A percentile compares a stretch with the other conserved stretches of the same genome.
Evolutionary conservation across 2,329 filamentous ascomycete genomes (phyloP).

Genomic region (Aspergillus melleus): DNA sequence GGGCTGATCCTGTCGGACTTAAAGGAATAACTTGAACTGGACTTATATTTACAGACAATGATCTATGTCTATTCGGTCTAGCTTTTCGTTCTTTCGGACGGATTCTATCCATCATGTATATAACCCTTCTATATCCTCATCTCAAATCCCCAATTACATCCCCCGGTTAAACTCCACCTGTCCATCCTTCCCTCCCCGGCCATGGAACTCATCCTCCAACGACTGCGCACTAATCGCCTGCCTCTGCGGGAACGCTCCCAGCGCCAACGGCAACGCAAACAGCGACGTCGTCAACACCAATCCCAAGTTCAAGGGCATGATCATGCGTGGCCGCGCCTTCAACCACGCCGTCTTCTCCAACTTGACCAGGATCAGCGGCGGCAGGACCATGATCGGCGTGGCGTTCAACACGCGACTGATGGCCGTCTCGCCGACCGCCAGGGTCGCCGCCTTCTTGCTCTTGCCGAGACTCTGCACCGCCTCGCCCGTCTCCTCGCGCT

Average conservation of each 20-base stretch:
- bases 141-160: conserved; percentile 56
- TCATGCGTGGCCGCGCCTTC: conserved; percentile 71
- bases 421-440: conserved; percentile 92
- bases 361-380: conserved; percentile 79
- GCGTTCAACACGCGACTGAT: conserved; percentile 89
- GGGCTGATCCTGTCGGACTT: too few relatives aligned
- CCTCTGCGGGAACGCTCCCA: conserved; percentile 89
- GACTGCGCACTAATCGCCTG: conserved; percentile 74
- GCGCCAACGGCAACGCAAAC: conserved; percentile 82
- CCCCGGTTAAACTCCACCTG: conserved; percentile 97
- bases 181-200: conserved; percentile 72
- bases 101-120: too few relatives aligned
- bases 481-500: conserved; percentile 63
- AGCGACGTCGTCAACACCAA: conserved; percentile 85
- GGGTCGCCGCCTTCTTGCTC: conserved; percentile 79
- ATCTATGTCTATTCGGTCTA: too few relatives aligned
- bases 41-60: too few relatives aligned
- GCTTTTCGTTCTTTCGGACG: too few relatives aligned
- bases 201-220: conserved; percentile 85
- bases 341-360: conserved; percentile 85
- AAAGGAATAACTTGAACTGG: too few relatives aligned
- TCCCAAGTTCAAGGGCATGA: conserved; percentile 79
- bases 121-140: too few relatives aligned
- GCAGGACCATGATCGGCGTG: conserved; percentile 95
- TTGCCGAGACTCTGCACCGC: conserved; percentile 75